Evolutionary conservation across 2,329 filamentous ascomycete genomes (phyloP), one percentile per base, ranked within the genome.

Genomic region (Alternaria gansuensis): DNA sequence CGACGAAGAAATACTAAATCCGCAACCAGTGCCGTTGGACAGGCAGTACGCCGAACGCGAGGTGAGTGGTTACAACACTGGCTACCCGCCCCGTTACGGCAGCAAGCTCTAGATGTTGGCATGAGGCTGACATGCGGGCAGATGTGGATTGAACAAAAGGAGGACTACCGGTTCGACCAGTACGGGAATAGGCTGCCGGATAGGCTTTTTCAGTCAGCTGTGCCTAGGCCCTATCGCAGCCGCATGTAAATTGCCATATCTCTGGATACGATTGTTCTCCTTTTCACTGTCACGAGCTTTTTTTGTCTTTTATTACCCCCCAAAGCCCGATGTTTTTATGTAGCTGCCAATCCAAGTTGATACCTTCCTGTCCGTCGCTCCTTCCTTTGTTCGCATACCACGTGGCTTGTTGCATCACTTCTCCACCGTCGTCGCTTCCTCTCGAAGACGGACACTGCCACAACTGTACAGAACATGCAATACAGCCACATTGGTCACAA

Each of bases 81-180:
- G 56, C 56, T 59, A 59, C 56, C 44, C 50, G 45, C 55, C 55
- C 55, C 55, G 52, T 52, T 52, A 49, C 48, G 57, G 57, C 54
- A 54, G 56, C 49, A 63, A 55, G 48, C 40, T 61, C 29, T 58
- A 56, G 29, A 43, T 63, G 58, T 51, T 60, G 23, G 54, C 26
- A 45, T n/a, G 52, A 45, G 51, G 51, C 56, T 54, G 50, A 59
- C 61, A 57, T 57, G 33, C 26, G 17, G 44, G 41, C 60, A 75
- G 74, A 62, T 75, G 49, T 77, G 74, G 74, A 67, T 77, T 54
- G 74, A 77, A 59, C 64, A 77, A 61, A 75, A 74, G 68, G 69
- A 76, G 57, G 73, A 77, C 56, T 75, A 70, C 48, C 63, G 72
- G 24, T 71, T 68, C 54, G 74, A 77, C 54, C 58, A 76, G 64